A percentile compares a stretch with the other conserved stretches of the same genome.
These are phyloP conservation scores for Centella asiatica DNA, from an alignment of 129 eudicot species.

Conservation along the genomic window DNA sequence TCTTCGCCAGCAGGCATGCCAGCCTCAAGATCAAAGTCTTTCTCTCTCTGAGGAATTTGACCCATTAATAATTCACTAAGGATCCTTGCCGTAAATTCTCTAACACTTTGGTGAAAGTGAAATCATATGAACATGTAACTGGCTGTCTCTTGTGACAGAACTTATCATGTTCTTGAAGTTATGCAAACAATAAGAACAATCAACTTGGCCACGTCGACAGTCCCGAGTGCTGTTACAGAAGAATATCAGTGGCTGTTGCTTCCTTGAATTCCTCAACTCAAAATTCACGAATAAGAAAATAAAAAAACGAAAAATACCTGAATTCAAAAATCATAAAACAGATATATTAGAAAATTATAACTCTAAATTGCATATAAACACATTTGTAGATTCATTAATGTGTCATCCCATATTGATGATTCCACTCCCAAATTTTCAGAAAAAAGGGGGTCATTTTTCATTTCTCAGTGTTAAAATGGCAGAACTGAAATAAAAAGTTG, in stretches of 20 bases:
- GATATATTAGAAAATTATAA: not conserved
- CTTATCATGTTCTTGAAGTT: conserved; percentile 1
- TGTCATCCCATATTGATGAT: not conserved
- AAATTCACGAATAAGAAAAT: not conserved
- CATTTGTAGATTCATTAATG: not conserved
- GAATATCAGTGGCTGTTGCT: not conserved
- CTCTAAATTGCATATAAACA: not conserved
- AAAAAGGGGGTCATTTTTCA: no score
- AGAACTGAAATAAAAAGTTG: conserved; percentile 2
- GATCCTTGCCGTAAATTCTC: not conserved
- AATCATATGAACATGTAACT: not conserved
- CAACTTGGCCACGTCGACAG: not conserved
- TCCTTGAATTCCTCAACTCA: not conserved
- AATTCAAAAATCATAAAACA: not conserved
- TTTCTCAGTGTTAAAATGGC: not conserved
- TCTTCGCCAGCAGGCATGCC: conserved; percentile 19
- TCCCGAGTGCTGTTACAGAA: not conserved
- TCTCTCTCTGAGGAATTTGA: conserved; percentile 25
- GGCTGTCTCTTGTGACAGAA: not conserved
- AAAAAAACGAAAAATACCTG: conserved; percentile 1
- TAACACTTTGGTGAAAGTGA: not conserved
- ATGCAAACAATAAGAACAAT: no score
- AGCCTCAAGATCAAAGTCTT: conserved; percentile 51
- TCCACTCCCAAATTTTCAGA: not conserved
- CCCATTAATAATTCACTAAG: conserved; percentile 27